Evolutionary conservation across 768 basidiomycete species (phyloP).

Genomic region (Agrocybe chaxingu): DNA sequence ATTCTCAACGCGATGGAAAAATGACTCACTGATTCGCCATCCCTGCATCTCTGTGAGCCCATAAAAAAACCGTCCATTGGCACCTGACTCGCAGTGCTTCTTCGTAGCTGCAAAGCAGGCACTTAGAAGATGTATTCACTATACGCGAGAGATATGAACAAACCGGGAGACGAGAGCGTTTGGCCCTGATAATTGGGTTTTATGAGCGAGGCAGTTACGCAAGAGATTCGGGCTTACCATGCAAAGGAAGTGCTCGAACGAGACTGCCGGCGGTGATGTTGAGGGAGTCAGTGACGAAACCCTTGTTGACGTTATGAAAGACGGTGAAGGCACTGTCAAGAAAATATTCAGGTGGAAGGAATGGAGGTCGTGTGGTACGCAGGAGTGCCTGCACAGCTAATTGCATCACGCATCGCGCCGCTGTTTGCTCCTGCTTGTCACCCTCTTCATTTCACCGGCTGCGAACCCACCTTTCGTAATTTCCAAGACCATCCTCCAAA

Average conservation of each 20-base stretch:
- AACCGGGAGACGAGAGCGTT: conserved; percentile 80
- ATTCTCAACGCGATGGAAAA: background rate
- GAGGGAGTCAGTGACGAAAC: background rate
- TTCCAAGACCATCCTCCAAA: too few relatives aligned
- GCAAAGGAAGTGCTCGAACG: conserved; percentile 2
- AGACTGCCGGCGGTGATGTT: conserved; percentile 2
- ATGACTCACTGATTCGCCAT: conserved; percentile 91
- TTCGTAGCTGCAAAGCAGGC: conserved; percentile 55
- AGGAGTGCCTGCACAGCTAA: too few relatives aligned
- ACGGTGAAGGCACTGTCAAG: too few relatives aligned
- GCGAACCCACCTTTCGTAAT: too few relatives aligned
- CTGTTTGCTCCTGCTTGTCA: too few relatives aligned
- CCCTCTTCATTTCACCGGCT: too few relatives aligned
- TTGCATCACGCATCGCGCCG: too few relatives aligned
- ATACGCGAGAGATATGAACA: conserved; percentile 20
- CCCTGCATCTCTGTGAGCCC: conserved; percentile 97
- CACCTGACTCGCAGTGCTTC: conserved; percentile 75
- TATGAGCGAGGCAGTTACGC: conserved; percentile 11
- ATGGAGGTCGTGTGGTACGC: too few relatives aligned
- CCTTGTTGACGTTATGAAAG: too few relatives aligned
- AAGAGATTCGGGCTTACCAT: conserved; percentile 29
- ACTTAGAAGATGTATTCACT: conserved; percentile 7
- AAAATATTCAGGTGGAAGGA: too few relatives aligned
- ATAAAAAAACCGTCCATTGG: conserved; percentile 67
- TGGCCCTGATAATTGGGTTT: conserved; percentile 58